Base-by-base conservation (phyloP, 2,329 filamentous ascomycete species). In the Pyrenophora teres region DNA sequence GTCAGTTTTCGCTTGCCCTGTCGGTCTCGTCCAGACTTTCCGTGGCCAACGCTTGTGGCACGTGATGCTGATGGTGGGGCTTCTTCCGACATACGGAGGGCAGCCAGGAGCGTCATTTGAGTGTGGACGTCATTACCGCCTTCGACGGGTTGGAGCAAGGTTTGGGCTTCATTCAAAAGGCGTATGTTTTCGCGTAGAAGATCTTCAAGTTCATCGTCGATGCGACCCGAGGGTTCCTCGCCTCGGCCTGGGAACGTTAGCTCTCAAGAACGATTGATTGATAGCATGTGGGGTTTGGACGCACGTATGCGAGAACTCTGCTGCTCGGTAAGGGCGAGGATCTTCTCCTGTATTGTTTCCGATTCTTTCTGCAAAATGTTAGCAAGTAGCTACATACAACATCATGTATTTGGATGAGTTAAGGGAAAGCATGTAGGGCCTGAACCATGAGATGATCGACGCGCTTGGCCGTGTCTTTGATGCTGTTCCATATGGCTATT, bases 141-240 rank as follows among this genome's bases (percentile, higher is more conserved):
- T 19, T 75, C 73, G 39, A 75, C 72, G 38, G 77, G 75, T 49
- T 76, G 73, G 38, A 78, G 68, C 27, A 77, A 70, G 41, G 75
- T 71, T 37, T 73, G 61, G 32, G 78, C 74, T 53, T 79, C 75
- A 52, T 81, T 77, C 59, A 67, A 72, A 15, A 80, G 65, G 46
- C 77, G 78, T 58, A 81, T 74, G 50, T 80, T 78, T 35, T 79
- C 77, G 31, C 79, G 76, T 37, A 79, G 74, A 13, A 75, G 68
- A 31, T 74, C 68, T 56, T 80, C 77, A 3, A 81, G 72, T 25
- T 76, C 74, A 40, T 75, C 71, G 57, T 80, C 78, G 18, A 79
- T 70, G n/a, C 67, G 63, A 10, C 70, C 64, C 15, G 73, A 74
- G 10, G 71, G 65, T 27, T 63, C 56, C 15, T 73, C 70, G 21